Evolutionary conservation across 2,329 filamentous ascomycete species (phyloP), one percentile per base, ranked within the genome.

Genomic region (Monosporascus sp.): DNA sequence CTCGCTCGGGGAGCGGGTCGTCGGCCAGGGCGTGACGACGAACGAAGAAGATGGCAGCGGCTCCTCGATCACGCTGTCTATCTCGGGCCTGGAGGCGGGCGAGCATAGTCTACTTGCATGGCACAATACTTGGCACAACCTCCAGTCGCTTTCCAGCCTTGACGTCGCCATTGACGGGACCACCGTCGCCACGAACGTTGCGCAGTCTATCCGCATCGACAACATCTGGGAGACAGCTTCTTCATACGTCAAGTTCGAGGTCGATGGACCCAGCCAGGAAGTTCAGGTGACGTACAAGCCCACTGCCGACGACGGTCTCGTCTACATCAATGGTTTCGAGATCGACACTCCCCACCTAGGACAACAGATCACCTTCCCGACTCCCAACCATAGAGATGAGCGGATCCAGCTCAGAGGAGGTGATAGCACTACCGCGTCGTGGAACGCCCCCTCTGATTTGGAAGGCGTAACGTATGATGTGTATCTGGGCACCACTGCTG

Each of bases 281-380:
- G 63, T 67, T n/a, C 57, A 60, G 45, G 60, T 70, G 43, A 54
- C 59, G 3, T 65, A 59, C 41, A 61, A 58, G 6, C 62, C 62
- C 3, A 31, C 54, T 18, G 55, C 57, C 11, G 56, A 38, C 24
- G 61, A 63, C 37, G 44, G 48, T 25, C 54, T 60, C 8, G 67
- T 60, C 1, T 70, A 64, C 44, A 36, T 69, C 15, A 70, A 70
- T 49, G 66, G 63, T 0, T 66, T 69, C 47, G 66, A 68, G 48
- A 60, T 69, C 22, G 67, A 69, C 50, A 56, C 53, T 1, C 54
- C 65, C 2, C 52, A 55, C 7, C 44, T 65, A 2, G 50, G 57
- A 3, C 52, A 60, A 18, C 63, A 65, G 48, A 62, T 67, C 48
- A 56, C 54, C 24, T 68, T 67, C 41, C 65, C 67, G 3, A 53